Percentiles rank a stretch among this genome's conserved stretches.
phyloP scores from a whole-genome alignment of 331 rosid species.

The Malus hybrid region DNA sequence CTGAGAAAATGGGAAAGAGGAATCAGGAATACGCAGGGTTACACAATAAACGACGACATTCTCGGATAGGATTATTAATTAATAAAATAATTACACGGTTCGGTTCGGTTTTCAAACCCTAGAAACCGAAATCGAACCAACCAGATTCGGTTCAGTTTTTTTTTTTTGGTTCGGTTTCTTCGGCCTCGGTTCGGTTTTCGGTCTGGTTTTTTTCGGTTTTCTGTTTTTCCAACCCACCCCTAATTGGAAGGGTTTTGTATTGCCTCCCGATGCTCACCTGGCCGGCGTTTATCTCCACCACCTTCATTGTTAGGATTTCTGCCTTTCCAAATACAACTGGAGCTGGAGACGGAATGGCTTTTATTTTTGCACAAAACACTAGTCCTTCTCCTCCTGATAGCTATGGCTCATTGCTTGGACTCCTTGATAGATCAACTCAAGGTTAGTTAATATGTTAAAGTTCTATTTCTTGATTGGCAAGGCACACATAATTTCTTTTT shows the following conservation, averaged over 20 bases:
- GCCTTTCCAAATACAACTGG: slow-evolving; percentile 22
- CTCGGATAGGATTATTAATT: no score
- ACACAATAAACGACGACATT: no score
- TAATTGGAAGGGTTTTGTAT: slow-evolving; percentile 42
- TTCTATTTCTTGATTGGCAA: neutral
- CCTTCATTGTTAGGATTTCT: slow-evolving; percentile 42
- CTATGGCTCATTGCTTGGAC: slow-evolving; percentile 45
- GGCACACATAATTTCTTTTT: neutral
- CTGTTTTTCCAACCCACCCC: no score
- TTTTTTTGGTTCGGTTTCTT: no score
- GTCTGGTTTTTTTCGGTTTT: no score
- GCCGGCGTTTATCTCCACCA: slow-evolving; percentile 45
- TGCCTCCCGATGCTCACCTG: slow-evolving; percentile 30
- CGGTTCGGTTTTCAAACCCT: no score
- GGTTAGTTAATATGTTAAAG: slow-evolving; percentile 9
- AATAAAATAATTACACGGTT: no score
- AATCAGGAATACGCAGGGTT: no score
- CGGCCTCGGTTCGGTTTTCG: no score
- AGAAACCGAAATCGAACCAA: no score
- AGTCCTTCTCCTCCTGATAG: slow-evolving; percentile 42
- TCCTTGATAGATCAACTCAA: slow-evolving; percentile 37
- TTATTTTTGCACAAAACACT: slow-evolving; percentile 41
- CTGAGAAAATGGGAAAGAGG: no score
- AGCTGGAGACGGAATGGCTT: slow-evolving; percentile 50
- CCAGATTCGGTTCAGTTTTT: no score